phyloP scores from a whole-genome alignment of 1,284 basidiomycete genomes.

The Takashimella koratensis region DNA sequence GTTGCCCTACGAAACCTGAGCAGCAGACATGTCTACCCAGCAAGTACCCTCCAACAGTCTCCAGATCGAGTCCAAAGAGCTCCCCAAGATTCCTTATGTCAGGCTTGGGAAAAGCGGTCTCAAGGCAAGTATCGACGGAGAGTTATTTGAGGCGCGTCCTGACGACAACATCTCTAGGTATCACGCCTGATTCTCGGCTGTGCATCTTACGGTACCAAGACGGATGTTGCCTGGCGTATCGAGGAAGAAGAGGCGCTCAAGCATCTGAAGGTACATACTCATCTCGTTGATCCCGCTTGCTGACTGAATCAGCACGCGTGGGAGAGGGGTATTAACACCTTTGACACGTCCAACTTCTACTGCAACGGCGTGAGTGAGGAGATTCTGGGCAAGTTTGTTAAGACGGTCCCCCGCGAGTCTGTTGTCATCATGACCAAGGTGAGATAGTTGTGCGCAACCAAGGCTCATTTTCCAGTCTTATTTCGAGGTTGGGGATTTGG shows the following conservation, averaged over 20 bases:
- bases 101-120: conserved; percentile 54
- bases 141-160: not conserved
- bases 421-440: conserved; percentile 70
- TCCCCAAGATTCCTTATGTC: conserved; percentile 31
- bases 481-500: not conserved
- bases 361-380: conserved; percentile 68
- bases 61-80: not conserved
- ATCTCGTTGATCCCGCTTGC: not conserved
- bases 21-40: not conserved
- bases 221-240: conserved; percentile 43
- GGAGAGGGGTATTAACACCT: conserved; percentile 9
- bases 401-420: conserved; percentile 65
- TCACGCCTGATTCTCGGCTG: conserved; percentile 52
- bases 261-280: conserved; percentile 15
- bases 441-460: not conserved
- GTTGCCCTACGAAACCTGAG: too few relatives aligned
- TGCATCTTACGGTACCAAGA: conserved; percentile 51
- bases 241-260: conserved; percentile 23
- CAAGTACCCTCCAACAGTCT: not conserved
- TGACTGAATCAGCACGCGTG: conserved; percentile 2
- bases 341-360: conserved; percentile 55
- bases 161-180: conserved; percentile 12
- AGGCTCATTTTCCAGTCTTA: not conserved
- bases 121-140: conserved; percentile 34
- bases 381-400: conserved; percentile 72